Base-by-base conservation (phyloP, 768 basidiomycete genomes). In the Lyophyllum decastes region DNA sequence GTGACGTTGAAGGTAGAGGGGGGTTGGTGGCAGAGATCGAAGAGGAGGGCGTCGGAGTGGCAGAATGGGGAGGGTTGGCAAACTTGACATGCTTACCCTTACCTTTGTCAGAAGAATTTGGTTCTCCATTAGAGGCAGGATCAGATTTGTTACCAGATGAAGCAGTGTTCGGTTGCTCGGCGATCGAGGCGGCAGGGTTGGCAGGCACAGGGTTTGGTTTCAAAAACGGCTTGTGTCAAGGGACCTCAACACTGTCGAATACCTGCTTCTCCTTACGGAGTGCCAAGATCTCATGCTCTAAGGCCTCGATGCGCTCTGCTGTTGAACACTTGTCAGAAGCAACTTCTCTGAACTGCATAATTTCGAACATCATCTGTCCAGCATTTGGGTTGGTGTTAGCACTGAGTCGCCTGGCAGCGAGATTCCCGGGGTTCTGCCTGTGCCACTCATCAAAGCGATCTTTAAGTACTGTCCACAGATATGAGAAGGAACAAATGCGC, bases 371-470 rank as follows among this genome's bases (percentile, higher is more conserved):
- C 33, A 30, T 49, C 27, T 49, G 26, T 34, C 19, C 49, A 7
- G 16, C 49, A 30, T 30, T n/a, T 3, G 27, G 24, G 47, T 30
- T 49, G n/a, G 30, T n/a, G 26, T 49, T 49, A n/a, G 49, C 21
- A n/a, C 11, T n/a, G 7, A 49, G 19, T 5, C 8, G 33, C 1
- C 33, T 27, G 5, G 26, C 19, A 2, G 49, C 26, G 22, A 51
- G 7, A n/a, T 46, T 46, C 11, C 51, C 51, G 16, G 60, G 60
- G 34, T 61, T 61, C 19, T 51, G 56, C 3, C 50, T 11, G 33
- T 61, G 60, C 44, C 47, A 61, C 30, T 57, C 56, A 21, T 61
- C 60, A 30, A 61, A 26, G 14, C 50, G 49, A 9, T 61, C 59
- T 40, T 57, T 51, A 43, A 48, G 54, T 25, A 14, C 26, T 2